phyloP scores from a whole-genome alignment of 345 rosid species.

The Kernera saxatilis region DNA sequence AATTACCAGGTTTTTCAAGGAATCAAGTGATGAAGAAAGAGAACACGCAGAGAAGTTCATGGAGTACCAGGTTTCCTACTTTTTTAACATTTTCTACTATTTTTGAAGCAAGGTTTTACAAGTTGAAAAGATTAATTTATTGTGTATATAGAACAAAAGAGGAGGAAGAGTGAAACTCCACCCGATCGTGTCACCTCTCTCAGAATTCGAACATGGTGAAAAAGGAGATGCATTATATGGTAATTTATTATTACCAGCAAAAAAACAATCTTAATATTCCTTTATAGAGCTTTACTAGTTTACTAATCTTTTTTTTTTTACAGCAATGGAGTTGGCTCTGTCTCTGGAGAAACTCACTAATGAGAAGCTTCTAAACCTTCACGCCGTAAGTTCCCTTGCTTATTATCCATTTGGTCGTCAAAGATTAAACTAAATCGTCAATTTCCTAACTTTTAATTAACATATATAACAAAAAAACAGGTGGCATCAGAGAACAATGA shows the following conservation, averaged over 20 bases:
- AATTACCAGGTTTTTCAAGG: slow-evolving; percentile 64
- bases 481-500: slow-evolving; percentile 63
- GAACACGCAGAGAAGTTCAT: slow-evolving; percentile 76
- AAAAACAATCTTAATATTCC: not conserved
- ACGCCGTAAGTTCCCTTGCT: slow-evolving; percentile 44
- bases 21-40: slow-evolving; percentile 87
- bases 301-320: not conserved
- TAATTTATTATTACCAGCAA: not conserved
- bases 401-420: not conserved
- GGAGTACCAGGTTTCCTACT: slow-evolving; percentile 70
- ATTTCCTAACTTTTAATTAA: not conserved
- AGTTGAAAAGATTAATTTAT: not conserved
- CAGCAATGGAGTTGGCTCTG: slow-evolving; percentile 92
- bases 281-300: not conserved
- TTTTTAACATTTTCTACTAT: not conserved
- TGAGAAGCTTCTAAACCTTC: slow-evolving; percentile 70
- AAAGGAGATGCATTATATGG: slow-evolving; percentile 75
- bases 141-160: slow-evolving; percentile 47
- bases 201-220: slow-evolving; percentile 69
- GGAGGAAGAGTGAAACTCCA: slow-evolving; percentile 79
- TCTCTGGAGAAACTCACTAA: slow-evolving; percentile 84
- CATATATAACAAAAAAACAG: slow-evolving; percentile 31
- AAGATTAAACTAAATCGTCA: not conserved
- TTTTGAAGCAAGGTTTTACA: not conserved
- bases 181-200: slow-evolving; percentile 48